phyloP scores from a whole-genome alignment of 2,329 filamentous ascomycete species.

The Colletotrichum coccodes region DNA sequence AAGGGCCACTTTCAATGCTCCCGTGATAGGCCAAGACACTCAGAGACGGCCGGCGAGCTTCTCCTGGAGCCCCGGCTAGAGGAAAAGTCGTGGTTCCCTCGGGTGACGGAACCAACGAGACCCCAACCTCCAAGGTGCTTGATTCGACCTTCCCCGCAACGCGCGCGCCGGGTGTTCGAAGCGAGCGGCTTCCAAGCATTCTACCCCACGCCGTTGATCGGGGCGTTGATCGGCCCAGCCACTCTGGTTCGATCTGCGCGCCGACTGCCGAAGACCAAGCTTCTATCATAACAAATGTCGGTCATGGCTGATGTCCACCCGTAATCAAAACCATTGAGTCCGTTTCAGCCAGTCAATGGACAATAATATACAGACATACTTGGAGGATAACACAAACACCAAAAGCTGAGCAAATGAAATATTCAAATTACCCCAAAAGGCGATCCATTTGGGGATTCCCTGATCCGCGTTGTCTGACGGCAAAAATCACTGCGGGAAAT shows the following conservation, averaged over 20 bases:
- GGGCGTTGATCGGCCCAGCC: neutral
- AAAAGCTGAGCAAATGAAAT: too few species aligned
- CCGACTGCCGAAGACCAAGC: neutral
- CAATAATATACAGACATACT: too few species aligned
- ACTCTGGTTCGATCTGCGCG: neutral
- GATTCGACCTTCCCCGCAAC: constrained; percentile 21
- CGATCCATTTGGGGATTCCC: neutral
- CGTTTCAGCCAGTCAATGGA: too few species aligned
- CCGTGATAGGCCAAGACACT: neutral
- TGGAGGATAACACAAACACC: too few species aligned
- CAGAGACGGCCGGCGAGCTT: neutral
- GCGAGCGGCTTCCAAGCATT: neutral
- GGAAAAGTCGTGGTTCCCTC: constrained; percentile 9
- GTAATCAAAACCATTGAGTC: too few species aligned
- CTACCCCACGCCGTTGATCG: constrained; percentile 14
- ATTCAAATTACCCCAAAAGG: constrained; percentile 24
- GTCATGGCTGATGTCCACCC: neutral
- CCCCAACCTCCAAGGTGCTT: constrained; percentile 8
- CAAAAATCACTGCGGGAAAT: constrained; percentile 26
- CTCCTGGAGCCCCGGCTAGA: neutral
- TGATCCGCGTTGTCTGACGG: neutral
- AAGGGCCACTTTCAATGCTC: neutral
- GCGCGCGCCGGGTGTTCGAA: constrained; percentile 3
- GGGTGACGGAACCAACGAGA: neutral
- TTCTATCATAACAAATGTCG: neutral